Evolutionary conservation across 768 basidiomycete species (phyloP), one percentile per base, ranked within the genome.

Genomic region (Inosperma sp.): DNA sequence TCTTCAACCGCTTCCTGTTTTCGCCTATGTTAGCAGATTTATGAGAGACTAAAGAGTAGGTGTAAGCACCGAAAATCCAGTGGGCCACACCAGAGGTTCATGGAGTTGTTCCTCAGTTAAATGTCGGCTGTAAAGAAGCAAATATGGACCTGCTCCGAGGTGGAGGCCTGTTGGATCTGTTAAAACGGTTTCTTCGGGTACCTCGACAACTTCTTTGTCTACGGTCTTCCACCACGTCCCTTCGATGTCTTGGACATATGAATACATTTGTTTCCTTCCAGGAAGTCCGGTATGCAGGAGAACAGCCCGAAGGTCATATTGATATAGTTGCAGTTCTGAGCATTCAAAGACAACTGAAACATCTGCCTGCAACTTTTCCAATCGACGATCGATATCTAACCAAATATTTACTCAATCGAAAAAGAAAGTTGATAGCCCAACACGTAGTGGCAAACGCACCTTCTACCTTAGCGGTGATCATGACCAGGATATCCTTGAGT

Each of bases 151-250:
- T 16, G 86, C 86, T 13, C 80, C 77, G 5, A 89, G 75, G 59
- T 89, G 87, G 26, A 90, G 66, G 0, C 90, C 89, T 4, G 79
- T 72, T 3, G 81, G 67, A 53, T 92, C 89, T 3, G 77, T 79
- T 13, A 90, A 66, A 8, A 87, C 86, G 0, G 69, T 69, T 29
- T 84, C 82, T 61, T 90, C 88, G 0, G 84, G 62, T 1, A 82
- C 88, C 76, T 86, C 79, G 1, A 78, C 81, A 3, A 89, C 83
- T 9, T 71, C 68, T 51, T 79, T 78, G 58, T 90, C 90, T 7
- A 85, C 73, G 2, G 82, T 84, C 68, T 87, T 91, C 86, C 87
- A 92, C 89, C 89, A 93, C 3, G 63, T 67, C 5, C 76, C 82
- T 36, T 79, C 74, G 23, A 63, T 65, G 49, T 82, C 78, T 52